These are phyloP conservation scores for Fusarium armeniacum DNA, from an alignment of 2,329 filamentous ascomycete species.

Conservation along the genomic window DNA sequence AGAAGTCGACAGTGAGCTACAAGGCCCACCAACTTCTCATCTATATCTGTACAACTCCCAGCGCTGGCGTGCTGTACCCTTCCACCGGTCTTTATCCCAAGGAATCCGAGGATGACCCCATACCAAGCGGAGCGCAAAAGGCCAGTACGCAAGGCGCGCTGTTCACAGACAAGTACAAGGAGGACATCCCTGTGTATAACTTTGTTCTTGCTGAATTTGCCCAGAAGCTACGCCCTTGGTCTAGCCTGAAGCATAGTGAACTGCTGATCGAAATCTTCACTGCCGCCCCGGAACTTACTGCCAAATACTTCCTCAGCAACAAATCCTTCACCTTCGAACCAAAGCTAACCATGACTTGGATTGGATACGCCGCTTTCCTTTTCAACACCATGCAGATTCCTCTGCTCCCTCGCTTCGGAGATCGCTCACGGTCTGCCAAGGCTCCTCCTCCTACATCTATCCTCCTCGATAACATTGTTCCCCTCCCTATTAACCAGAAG, in stretches of 20 bases:
- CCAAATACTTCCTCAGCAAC: conserved; percentile 87
- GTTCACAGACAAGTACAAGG: conserved; percentile 76
- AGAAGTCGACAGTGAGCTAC: conserved; percentile 69
- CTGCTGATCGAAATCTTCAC: conserved; percentile 84
- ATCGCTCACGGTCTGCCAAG: conserved; percentile 69
- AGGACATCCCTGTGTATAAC: conserved; percentile 82
- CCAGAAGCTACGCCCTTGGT: conserved; percentile 84
- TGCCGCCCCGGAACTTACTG: conserved; percentile 86
- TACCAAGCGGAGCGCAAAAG: conserved; percentile 52
- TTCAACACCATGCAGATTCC: conserved; percentile 84
- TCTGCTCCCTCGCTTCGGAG: conserved; percentile 80
- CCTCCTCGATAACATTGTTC: conserved; percentile 87
- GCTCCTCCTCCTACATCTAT: conserved; percentile 84
- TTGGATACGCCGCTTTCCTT: conserved; percentile 90
- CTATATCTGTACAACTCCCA: conserved; percentile 79
- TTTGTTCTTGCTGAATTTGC: conserved; percentile 83
- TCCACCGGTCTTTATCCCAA: conserved; percentile 89
- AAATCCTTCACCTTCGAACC: conserved; percentile 88
- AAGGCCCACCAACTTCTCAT: conserved; percentile 82
- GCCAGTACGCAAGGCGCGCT: conserved; percentile 75
- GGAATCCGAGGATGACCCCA: conserved; percentile 67
- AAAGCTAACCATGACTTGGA: conserved; percentile 93
- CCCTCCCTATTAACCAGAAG: conserved; percentile 84
- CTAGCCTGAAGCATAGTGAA: conserved; percentile 83
- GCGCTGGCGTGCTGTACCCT: conserved; percentile 80